A percentile compares a stretch with the other conserved stretches of the same genome.
These are phyloP conservation scores for Mucor indicus DNA, from an alignment of 371 early-diverging fungal genomes.

Conservation along the genomic window DNA sequence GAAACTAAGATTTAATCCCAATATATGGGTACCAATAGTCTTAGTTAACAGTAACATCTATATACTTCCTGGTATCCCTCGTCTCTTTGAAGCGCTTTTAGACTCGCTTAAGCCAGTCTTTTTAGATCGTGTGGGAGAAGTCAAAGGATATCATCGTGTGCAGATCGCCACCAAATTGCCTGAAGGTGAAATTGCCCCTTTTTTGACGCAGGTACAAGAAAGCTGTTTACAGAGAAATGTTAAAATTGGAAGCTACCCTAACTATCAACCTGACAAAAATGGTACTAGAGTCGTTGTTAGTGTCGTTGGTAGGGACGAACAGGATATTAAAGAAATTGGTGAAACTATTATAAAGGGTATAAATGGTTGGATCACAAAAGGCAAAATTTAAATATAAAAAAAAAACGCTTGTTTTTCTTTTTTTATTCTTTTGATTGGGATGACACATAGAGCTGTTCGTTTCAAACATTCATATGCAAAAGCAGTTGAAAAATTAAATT, in stretches of 20 bases:
- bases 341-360: slow-evolving; percentile 10
- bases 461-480: slow-evolving; percentile 21
- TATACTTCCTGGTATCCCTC: slow-evolving; percentile 72
- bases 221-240: slow-evolving; percentile 29
- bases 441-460: slow-evolving; percentile 1
- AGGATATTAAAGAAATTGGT: slow-evolving; percentile 20
- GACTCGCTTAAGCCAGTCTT: slow-evolving; percentile 31
- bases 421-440: neutral
- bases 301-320: slow-evolving; percentile 46
- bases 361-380: slow-evolving; percentile 15
- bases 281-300: slow-evolving; percentile 47
- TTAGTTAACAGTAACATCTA: slow-evolving; percentile 62
- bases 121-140: slow-evolving; percentile 14
- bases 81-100: slow-evolving; percentile 56
- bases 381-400: slow-evolving; percentile 2
- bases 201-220: slow-evolving; percentile 47
- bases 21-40: slow-evolving; percentile 73
- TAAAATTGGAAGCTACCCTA: slow-evolving; percentile 75
- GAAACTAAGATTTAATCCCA: slow-evolving; percentile 38
- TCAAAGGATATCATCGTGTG: slow-evolving; percentile 35
- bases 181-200: slow-evolving; percentile 58
- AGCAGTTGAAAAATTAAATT: slow-evolving; percentile 74
- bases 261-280: slow-evolving; percentile 39
- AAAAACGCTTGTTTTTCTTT: too few species aligned
- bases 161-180: slow-evolving; percentile 52